Evolutionary conservation across 2,329 filamentous ascomycete genomes (phyloP).

Genomic region (Aspergillus tubingensis): DNA sequence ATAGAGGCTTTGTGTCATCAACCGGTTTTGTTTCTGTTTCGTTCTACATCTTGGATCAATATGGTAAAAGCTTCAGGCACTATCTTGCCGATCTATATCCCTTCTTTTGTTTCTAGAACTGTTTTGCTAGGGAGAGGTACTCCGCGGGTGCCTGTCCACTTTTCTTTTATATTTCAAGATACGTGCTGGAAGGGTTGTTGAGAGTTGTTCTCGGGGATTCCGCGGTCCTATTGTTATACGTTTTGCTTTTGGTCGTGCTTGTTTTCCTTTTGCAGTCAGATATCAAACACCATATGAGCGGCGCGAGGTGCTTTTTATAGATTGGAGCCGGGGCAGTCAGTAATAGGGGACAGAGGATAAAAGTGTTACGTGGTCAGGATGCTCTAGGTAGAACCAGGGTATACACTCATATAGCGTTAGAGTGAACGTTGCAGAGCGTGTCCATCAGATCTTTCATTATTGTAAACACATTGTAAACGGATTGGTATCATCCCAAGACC

Average conservation of each 20-base stretch:
- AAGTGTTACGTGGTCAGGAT: constrained; percentile 8
- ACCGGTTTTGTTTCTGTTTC: neutral
- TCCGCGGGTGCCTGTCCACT: constrained; percentile 8
- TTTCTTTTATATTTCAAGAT: neutral
- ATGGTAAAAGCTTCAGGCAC: constrained; percentile 21
- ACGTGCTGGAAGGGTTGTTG: neutral
- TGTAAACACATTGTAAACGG: neutral
- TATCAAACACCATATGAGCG: constrained; percentile 19
- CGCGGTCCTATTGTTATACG: neutral
- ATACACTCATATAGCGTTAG: neutral
- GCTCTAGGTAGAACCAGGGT: neutral
- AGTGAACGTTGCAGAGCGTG: neutral
- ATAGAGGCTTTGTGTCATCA: constrained; percentile 25
- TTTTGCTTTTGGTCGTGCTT: neutral
- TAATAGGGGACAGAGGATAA: constrained; percentile 13
- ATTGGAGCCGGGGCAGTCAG: constrained; percentile 13
- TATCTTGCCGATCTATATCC: constrained; percentile 12
- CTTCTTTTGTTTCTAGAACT: constrained; percentile 16
- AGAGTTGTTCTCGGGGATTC: neutral
- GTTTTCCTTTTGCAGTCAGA: constrained; percentile 16
- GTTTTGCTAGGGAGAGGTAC: constrained; percentile 9
- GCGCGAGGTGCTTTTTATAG: constrained; percentile 21
- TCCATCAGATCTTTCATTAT: neutral
- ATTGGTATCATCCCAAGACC: constrained; percentile 10
- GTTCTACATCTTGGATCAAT: constrained; percentile 23